A percentile compares a stretch with the other conserved stretches of the same genome.
These are phyloP conservation scores for Cryptosporidium ryanae DNA, from an alignment of 169 alveolate species.

Conservation along the genomic window DNA sequence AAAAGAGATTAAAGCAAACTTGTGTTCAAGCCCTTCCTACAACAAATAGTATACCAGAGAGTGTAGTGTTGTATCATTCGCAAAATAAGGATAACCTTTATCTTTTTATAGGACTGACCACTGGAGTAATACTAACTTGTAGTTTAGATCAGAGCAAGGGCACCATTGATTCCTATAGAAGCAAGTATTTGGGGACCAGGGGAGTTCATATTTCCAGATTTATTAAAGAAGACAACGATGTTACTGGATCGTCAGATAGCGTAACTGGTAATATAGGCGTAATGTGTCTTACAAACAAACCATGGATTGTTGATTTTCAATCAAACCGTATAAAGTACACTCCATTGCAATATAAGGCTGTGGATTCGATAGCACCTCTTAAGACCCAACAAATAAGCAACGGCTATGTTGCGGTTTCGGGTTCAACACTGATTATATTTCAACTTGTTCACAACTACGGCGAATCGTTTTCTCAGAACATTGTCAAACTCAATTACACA, in stretches of 20 bases:
- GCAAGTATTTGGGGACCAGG: slow-evolving; percentile 94
- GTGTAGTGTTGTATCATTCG: slow-evolving; percentile 34
- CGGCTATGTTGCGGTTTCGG: slow-evolving; percentile 93
- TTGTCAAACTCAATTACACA: slow-evolving; percentile 90
- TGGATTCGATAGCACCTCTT: slow-evolving; percentile 90
- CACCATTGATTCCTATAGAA: slow-evolving; percentile 93
- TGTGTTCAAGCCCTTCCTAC: slow-evolving; percentile 92
- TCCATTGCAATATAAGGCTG: slow-evolving; percentile 88
- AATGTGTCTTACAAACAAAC: slow-evolving; percentile 88
- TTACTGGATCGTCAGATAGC: no score
- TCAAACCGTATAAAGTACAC: slow-evolving; percentile 83
- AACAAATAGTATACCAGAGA: slow-evolving; percentile 77
- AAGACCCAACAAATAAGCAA: slow-evolving; percentile 86
- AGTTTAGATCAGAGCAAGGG: slow-evolving; percentile 94
- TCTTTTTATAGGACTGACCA: slow-evolving; percentile 95
- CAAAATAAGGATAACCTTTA: slow-evolving; percentile 78
- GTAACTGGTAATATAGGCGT: slow-evolving; percentile 79
- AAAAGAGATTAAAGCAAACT: slow-evolving; percentile 88
- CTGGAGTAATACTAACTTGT: slow-evolving; percentile 95
- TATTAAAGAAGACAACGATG: slow-evolving; percentile 7
- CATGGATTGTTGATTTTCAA: slow-evolving; percentile 88
- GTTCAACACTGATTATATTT: slow-evolving; percentile 87
- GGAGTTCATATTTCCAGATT: slow-evolving; percentile 88
- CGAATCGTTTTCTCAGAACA: slow-evolving; percentile 90
- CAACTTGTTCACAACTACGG: slow-evolving; percentile 84